Evolutionary conservation across 1,139 yeast genomes (phyloP), one percentile per base, ranked within the genome.

Genomic region (Zygoascus meyerae): DNA sequence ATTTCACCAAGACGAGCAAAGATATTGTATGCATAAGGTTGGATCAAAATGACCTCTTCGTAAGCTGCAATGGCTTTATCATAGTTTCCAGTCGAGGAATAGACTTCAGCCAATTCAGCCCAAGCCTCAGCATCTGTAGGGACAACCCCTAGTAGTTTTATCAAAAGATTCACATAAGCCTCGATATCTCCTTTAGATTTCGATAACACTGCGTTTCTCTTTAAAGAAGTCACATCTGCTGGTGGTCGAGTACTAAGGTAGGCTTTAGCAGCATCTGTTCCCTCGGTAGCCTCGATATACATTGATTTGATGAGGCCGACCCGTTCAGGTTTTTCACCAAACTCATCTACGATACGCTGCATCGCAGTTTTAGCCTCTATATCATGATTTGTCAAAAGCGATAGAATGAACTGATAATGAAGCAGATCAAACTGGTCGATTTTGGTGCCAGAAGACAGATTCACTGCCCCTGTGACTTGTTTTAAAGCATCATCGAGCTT

Each of bases 111-210:
- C 49, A 87, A 70, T 64, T 86, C 95, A 41, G 79, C 73, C 95
- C 95, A 87, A 1, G 86, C 69, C 54, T 83, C 79, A 5, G 77
- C 68, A 64, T 92, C 97, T 29, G 81, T 64, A 0, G 97, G 96
- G 55, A 75, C 78, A 46, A 72, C 61, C 10, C 16, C 26, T 45
- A 81, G 64, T 56, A 74, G 76, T 48, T 66, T 69, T 33, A 68
- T 64, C 52, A 85, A 69, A 51, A 73, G 75, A 40, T 67, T 66
- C 40, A 81, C 73, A 59, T 79, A 82, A 9, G 53, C 65, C 63
- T 57, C 64, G 55, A 50, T 45, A 42, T 63, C 58, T 9, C 61
- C 63, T 10, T 51, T 55, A 44, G 57, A 59, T 46, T 63, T 68
- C 6, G 60, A 50, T 30, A 70, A 45, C 7, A 67, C 63, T 0